Evolutionary conservation across 1,284 basidiomycete genomes (phyloP), one percentile per base, ranked within the genome.

Genomic region (Tilletia walkeri): DNA sequence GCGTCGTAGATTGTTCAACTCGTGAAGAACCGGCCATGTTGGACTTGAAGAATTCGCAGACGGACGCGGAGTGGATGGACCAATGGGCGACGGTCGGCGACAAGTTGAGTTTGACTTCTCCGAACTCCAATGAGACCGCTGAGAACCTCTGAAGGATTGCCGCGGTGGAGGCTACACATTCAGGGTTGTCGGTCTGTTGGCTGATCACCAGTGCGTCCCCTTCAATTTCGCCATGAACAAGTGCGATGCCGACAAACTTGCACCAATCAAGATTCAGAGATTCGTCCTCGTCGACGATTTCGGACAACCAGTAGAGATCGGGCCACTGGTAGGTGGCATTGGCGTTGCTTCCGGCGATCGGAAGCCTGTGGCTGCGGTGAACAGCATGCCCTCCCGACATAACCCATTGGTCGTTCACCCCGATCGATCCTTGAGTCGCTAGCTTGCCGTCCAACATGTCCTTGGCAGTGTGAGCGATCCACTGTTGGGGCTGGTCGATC

Each of bases 181-280:
- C 56, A 14, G 56, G 56, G 18, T 61, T 61, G 24, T 61, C 56
- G 24, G 56, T 61, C 24, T 14, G 30, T 18, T 61, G 56, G 56
- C 56, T 61, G 9, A 61, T 61, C 24, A 14, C 38, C n/a, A 61
- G 56, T 14, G n/a, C 56, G 30, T 36, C 56, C 7, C 34, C 56
- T 7, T 36, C 16, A 34, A 61, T 34, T 36, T 14, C 16, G 56
- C 56, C 70, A 30, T 66, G 59, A 39, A 67, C 70, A 59, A 71
- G 39, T 36, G 68, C 70, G 70, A 71, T 53, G 24, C 70, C 70
- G 4, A 68, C 54, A 36, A 71, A 71, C 30, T 67, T 66, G 61
- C 70, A 68, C 70, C 70, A 71, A 49, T 71, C 67, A 41, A 71
- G 34, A 34, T 61, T 61, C 34, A 61, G 6, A 20, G 16, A 24